These are phyloP conservation scores for Echinochloa phyllopogon DNA, from an alignment of 176 grass and related monocot species.

Conservation along the genomic window DNA sequence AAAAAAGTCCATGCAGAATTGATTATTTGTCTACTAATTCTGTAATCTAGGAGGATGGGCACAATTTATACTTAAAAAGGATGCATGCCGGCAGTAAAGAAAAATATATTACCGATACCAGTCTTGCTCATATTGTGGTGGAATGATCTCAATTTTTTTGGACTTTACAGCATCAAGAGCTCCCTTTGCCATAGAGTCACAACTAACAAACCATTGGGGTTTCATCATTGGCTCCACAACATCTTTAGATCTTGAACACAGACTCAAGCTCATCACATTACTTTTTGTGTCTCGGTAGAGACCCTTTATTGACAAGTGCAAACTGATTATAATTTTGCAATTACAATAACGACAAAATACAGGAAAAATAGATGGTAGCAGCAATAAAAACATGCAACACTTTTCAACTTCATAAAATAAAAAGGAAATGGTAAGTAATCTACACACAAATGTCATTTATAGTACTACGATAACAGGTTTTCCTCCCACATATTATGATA, in stretches of 20 bases:
- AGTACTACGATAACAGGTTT: neutral
- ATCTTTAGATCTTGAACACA: constrained; percentile 88
- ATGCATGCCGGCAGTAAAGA: neutral
- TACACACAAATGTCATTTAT: neutral
- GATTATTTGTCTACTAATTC: neutral
- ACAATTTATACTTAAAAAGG: neutral
- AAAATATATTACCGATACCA: constrained; percentile 68
- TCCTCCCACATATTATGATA: neutral
- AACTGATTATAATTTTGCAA: constrained; percentile 29
- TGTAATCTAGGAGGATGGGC: neutral
- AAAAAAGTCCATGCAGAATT: neutral
- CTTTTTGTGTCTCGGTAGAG: constrained; percentile 75
- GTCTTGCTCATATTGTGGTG: constrained; percentile 87
- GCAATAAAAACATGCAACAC: constrained; percentile 2
- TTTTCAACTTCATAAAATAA: constrained; percentile 9
- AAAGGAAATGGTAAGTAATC: neutral
- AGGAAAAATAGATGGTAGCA: neutral
- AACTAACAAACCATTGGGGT: constrained; percentile 89
- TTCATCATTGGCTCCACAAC: constrained; percentile 84
- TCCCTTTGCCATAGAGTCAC: constrained; percentile 73
- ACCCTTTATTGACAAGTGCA: constrained; percentile 51
- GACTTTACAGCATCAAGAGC: constrained; percentile 79
- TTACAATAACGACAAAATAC: constrained; percentile 30
- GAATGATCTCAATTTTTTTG: constrained; percentile 87
- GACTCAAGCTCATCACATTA: constrained; percentile 79